Base-by-base conservation (phyloP, 164 flowering plant genomes). In the Aristolochia fimbriata region DNA sequence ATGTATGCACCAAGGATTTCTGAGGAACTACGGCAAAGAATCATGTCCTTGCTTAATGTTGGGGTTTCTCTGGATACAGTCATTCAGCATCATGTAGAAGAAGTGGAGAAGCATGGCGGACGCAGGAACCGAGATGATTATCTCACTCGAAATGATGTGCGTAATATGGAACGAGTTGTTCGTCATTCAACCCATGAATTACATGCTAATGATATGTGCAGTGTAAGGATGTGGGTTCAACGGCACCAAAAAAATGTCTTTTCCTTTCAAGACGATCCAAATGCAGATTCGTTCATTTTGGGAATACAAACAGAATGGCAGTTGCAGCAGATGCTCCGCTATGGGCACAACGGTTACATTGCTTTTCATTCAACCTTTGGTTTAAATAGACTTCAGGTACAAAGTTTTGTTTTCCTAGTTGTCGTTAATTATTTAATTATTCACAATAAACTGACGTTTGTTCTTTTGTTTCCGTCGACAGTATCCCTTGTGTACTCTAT, bases 281-380 rank as follows among this genome's bases (percentile, higher is more conserved):
- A 85, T 52, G 60, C 76, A 2, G 78, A 83, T 71, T 71, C 97
- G 56, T 88, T 93, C 67, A 74, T 93, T 67, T 69, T 93, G 65
- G 99, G 99, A 16, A 86, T 93, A 63, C 99, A 93, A 73, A 86
- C 99, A 11, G 97, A 93, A 65, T 93, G 99, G 99, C 99, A 88
- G 72, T 62, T 93, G 74, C 94, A 90, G 58, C 98, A 93, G 60
- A 88, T 93, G 97, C 73, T 90, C 57, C 92, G 99, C 24, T 93
- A 88, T 81, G 97, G 98, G 13, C 84, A 87, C 71, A 82, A 78
- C 55, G 82, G 86, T 76, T 81, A 88, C 55, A 71, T 93, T 53
- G 96, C 97, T 7, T 83, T 77, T 53, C 96, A 93, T 72, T 93
- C 95, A 55, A 85, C 88, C 23, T 93, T 93, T 80, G 99, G 97